Base-by-base conservation (phyloP, 1,284 basidiomycete genomes). In the Cutaneotrichosporon arboriforme region DNA sequence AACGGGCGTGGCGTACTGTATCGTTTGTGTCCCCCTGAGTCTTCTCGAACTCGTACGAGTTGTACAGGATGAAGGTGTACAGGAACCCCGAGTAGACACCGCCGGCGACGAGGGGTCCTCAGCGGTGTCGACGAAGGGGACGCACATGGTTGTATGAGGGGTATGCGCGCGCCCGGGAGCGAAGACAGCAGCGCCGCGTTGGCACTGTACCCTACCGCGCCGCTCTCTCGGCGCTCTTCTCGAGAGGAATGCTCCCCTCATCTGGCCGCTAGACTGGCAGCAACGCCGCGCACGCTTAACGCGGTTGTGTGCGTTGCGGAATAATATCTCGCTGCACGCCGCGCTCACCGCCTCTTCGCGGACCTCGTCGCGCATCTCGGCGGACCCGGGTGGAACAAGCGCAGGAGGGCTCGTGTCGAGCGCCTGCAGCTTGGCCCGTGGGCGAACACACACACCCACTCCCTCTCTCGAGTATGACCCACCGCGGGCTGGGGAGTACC, bases 51-150 rank as follows among this genome's bases (percentile, higher is more conserved):
- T 43, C 43, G 21, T 41, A 23, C n/a, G 38, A 42, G 46, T 47
- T 52, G 33, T 37, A 43, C 21, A 47, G 21, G 14, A 42, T 46
- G 13, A 34, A 47, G 23, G 48, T 52, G 40, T 42, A 52, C 20
- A 52, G 22, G 39, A 47, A 47, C 15, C 79, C 80, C 4, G 78
- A 80, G 4, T 74, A 74, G 13, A 78, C 61, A 51, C 83, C 83
- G 10, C 79, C 79, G 51, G 78, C 67, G 49, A 83, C 79, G 55
- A 83, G 70, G 2, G 81, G 81, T 49, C 66, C 57, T 43, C 81
- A 72, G 18, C 81, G 72, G 12, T 81, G 62, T 83, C 82, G 43
- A 83, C 76, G 74, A 78, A 81, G 42, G 81, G 66, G 44, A 38
- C 35, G 17, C 44, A 44, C 4, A 18, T 20, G 46, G 46, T 33